Conservation (phyloP, 306 rosid species). For the Rubus parviflorus region DNA sequence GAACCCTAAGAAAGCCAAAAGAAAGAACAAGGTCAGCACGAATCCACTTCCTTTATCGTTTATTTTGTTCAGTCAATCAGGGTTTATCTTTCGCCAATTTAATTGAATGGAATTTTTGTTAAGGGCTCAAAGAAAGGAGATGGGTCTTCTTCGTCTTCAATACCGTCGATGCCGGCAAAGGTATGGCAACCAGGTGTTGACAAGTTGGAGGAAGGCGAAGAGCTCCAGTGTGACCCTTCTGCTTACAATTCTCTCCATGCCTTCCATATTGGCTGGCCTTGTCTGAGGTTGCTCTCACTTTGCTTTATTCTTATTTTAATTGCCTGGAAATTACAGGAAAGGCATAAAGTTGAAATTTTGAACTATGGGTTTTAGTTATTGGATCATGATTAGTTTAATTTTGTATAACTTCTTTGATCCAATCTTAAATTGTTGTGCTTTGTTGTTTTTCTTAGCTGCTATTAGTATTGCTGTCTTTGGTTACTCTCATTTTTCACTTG, state of each 20-base stretch:
- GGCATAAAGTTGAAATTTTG: slow-evolving; percentile 4
- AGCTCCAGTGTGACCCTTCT: slow-evolving; percentile 92
- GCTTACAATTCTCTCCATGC: slow-evolving; percentile 92
- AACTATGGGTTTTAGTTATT: not conserved
- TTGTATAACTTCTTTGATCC: not conserved
- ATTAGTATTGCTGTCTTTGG: not conserved
- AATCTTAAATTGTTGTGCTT: not conserved
- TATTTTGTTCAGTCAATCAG: not conserved
- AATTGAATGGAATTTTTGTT: not conserved
- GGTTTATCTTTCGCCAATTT: not conserved
- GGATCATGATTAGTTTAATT: not conserved
- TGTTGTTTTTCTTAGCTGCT: not conserved
- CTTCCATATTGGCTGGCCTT: slow-evolving; percentile 90
- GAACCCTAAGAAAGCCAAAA: slow-evolving; percentile 69
- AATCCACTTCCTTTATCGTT: not conserved
- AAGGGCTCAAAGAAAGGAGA: slow-evolving; percentile 58
- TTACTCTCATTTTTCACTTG: too few species aligned
- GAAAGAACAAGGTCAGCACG: slow-evolving; percentile 67
- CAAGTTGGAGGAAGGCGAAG: slow-evolving; percentile 90
- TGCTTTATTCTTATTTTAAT: not conserved
- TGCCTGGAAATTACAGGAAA: not conserved
- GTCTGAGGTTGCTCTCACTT: slow-evolving; percentile 58
- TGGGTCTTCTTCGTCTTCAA: slow-evolving; percentile 59
- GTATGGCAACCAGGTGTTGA: slow-evolving; percentile 99
- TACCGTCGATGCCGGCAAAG: slow-evolving; percentile 61